Conservation (phyloP, 2,329 filamentous ascomycete genomes). For the Chrysosphaeria jannelii region DNA sequence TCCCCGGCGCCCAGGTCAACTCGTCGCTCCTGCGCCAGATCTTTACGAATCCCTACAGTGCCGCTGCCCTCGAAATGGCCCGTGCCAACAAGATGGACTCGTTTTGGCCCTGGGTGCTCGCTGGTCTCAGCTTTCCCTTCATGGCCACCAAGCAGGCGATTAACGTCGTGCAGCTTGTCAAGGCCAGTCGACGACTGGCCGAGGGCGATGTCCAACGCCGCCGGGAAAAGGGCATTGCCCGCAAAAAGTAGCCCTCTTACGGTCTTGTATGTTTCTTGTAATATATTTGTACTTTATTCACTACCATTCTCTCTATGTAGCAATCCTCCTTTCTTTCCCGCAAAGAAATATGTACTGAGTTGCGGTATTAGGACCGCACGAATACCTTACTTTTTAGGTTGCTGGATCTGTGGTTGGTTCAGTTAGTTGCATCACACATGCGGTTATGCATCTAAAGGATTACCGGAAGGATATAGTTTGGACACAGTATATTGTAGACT, state of each 20-base stretch:
- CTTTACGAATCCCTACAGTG: slow-evolving; percentile 73
- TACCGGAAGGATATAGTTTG: too few species aligned
- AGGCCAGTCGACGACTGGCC: slow-evolving; percentile 73
- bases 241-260: slow-evolving; percentile 12
- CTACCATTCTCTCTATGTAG: not conserved
- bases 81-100: slow-evolving; percentile 60
- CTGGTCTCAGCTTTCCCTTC: slow-evolving; percentile 50
- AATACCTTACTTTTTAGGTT: too few species aligned
- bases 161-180: slow-evolving; percentile 80
- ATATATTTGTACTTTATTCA: not conserved
- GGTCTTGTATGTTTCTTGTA: slow-evolving; percentile 1
- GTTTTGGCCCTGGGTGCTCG: slow-evolving; percentile 45
- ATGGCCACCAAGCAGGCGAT: slow-evolving; percentile 84
- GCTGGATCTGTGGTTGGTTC: too few species aligned
- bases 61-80: slow-evolving; percentile 72
- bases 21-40: slow-evolving; percentile 40
- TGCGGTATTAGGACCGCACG: too few species aligned
- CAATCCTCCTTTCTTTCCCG: not conserved
- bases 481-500: too few species aligned
- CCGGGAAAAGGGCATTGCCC: slow-evolving; percentile 21
- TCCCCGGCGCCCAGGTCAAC: slow-evolving; percentile 33
- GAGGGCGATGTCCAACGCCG: slow-evolving; percentile 58
- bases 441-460: too few species aligned
- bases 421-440: too few species aligned
- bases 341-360: too few species aligned